phyloP scores from a whole-genome alignment of 2,329 filamentous ascomycete species.

The Penicillium verrucosum region DNA sequence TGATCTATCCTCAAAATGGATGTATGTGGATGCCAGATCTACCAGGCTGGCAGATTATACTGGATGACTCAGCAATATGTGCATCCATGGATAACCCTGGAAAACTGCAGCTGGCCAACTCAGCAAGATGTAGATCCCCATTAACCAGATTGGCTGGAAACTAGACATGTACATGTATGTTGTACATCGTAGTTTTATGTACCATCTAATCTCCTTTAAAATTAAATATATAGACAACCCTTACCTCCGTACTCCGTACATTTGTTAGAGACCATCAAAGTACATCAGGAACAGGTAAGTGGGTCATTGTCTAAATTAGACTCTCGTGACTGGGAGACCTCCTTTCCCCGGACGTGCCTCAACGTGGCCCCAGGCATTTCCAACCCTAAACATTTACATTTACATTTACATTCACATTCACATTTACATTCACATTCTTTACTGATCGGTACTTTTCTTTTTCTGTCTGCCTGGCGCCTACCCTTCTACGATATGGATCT shows the following conservation, averaged over 20 bases:
- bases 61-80: not conserved
- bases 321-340: conserved; percentile 26
- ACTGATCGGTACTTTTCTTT: not conserved
- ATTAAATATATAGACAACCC: not conserved
- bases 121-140: not conserved
- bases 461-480: conserved; percentile 1
- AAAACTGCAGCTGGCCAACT: not conserved
- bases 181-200: not conserved
- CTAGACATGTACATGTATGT: not conserved
- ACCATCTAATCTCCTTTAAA: not conserved
- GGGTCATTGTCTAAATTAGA: conserved; percentile 22
- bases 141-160: not conserved
- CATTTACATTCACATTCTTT: not conserved
- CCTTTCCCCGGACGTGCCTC: conserved; percentile 25
- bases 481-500: conserved; percentile 15
- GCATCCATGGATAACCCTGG: not conserved
- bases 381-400: conserved; percentile 1
- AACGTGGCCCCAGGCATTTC: conserved; percentile 20
- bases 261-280: not conserved
- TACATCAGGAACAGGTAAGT: conserved; percentile 15
- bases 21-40: not conserved
- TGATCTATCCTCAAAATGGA: not conserved
- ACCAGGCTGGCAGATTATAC: not conserved
- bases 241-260: not conserved
- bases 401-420: not conserved